Percentiles rank a stretch among this genome's conserved stretches.
Conservation (phyloP, 352 stramenopile genomes). For the Aphanomyces invadans region DNA sequence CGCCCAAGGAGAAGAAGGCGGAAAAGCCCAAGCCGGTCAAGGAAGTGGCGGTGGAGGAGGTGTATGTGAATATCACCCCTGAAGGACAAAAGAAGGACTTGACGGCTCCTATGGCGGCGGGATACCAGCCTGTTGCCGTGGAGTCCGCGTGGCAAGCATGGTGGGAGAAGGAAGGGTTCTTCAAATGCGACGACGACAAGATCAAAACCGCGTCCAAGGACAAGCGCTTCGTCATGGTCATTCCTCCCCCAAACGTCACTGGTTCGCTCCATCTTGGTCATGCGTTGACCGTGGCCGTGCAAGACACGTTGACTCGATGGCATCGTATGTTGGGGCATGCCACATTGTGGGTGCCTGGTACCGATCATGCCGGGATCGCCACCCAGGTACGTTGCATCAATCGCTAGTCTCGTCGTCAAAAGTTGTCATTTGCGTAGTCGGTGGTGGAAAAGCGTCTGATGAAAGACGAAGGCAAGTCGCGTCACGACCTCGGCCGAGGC, state of each 20-base stretch:
- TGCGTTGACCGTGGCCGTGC: conserved; percentile 96
- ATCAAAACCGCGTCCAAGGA: conserved; percentile 61
- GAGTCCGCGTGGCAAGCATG: conserved; percentile 98
- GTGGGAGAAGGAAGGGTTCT: conserved; percentile 96
- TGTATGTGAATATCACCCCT: conserved; percentile 90
- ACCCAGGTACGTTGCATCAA: conserved; percentile 77
- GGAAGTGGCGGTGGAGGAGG: conserved; percentile 34
- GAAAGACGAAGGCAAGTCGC: conserved; percentile 71
- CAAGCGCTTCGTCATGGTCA: conserved; percentile 98
- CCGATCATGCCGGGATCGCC: conserved; percentile 98
- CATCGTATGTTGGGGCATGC: conserved; percentile 97
- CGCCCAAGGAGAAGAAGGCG: conserved; percentile 81
- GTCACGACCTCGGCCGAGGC: conserved; percentile 87
- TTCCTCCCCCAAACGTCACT: conserved; percentile 79
- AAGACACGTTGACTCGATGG: conserved; percentile 96
- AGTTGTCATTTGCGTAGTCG: conserved; percentile 30
- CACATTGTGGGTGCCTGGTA: conserved; percentile 96
- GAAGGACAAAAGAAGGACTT: conserved; percentile 95
- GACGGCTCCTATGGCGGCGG: conserved; percentile 55
- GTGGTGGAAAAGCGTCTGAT: conserved; percentile 86
- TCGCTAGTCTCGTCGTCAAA: not conserved
- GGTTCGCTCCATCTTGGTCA: conserved; percentile 96
- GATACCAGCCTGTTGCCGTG: conserved; percentile 95
- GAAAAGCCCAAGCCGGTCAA: conserved; percentile 63
- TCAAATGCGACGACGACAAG: conserved; percentile 86